A percentile compares a stretch with the other conserved stretches of the same genome.
Evolutionary conservation across 768 basidiomycete genomes (phyloP).

Genomic region (Pleurotus cornucopiae): DNA sequence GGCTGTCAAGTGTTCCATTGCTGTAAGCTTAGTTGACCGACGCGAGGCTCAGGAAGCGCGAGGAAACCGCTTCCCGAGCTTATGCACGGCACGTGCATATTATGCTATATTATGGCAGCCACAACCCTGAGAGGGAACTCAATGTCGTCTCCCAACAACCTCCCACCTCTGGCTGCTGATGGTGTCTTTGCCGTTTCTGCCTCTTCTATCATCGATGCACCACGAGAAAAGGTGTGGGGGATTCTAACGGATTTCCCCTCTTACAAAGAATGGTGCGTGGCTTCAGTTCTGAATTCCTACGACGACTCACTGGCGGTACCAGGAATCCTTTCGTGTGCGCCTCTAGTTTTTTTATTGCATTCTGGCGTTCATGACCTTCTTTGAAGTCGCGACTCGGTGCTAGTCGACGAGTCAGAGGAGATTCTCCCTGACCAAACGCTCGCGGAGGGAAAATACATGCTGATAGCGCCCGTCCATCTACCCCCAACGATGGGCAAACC

Average conservation of each 20-base stretch:
- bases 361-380: neutral
- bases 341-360: constrained; percentile 3
- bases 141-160: constrained; percentile 1
- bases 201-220: constrained; percentile 56
- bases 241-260: constrained; percentile 56
- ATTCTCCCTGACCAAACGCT: constrained; percentile 46
- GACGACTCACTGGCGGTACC: neutral
- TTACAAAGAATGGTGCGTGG: constrained; percentile 55
- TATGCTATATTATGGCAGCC: neutral
- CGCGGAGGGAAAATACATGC: constrained; percentile 40
- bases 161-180: constrained; percentile 34
- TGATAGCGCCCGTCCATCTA: constrained; percentile 50
- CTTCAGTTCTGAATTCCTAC: neutral
- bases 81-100: too few species aligned
- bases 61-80: too few species aligned
- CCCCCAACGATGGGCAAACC: constrained; percentile 53
- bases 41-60: too few species aligned
- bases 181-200: constrained; percentile 46
- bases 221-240: constrained; percentile 56
- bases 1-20: too few species aligned
- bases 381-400: constrained; percentile 44
- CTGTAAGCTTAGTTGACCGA: too few species aligned
- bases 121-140: neutral
- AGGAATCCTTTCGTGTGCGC: constrained; percentile 71
- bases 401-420: constrained; percentile 34